Base-by-base conservation (phyloP, 2,329 filamentous ascomycete species). In the Blumeriella jaapii region DNA sequence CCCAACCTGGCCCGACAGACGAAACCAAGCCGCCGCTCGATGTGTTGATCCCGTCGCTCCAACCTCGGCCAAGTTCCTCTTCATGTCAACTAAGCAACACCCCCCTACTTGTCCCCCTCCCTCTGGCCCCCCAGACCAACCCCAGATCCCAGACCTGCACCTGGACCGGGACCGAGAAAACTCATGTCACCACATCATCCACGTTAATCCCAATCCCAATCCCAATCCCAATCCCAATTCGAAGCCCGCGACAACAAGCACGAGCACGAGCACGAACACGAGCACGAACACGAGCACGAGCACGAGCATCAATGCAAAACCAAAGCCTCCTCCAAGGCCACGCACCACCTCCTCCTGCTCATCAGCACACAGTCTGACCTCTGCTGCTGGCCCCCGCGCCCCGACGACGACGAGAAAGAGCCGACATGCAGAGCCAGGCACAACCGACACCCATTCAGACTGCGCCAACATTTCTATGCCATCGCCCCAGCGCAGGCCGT, bases 401-500 rank as follows among this genome's bases (percentile, higher is more conserved):
- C n/a, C 49, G 57, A 13, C 38, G 20, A 39, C 46, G 10, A 48
- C 31, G 46, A 68, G 68, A 41, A 80, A 79, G 56, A 64, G 67
- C 45, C 64, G 67, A 36, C 65, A 71, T 54, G 68, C 67, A 38
- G 74, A 80, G 50, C 65, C 75, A 20, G 70, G 71, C 44, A 70
- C 68, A 18, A 70, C 68, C 41, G 65, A 68, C 37, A 63, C 64
- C 43, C 65, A 71, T 55, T 65, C 69, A 43, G 72, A 74, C 39
- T 66, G 68, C 51, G 65, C 74, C 38, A 78, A 66, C 55, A 64
- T 78, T 41, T 78, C 71, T 45, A 78, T 81, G 69, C 73, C 76
- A 24, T 67, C 73, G 38, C 65, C 68, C 38, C 63, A 67, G 18
- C 53, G 60, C 15, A 54, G 56, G 42, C 57, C 65, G 9, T 49